Conservation (phyloP, 78 protist genomes). For the Guillardia theta region DNA sequence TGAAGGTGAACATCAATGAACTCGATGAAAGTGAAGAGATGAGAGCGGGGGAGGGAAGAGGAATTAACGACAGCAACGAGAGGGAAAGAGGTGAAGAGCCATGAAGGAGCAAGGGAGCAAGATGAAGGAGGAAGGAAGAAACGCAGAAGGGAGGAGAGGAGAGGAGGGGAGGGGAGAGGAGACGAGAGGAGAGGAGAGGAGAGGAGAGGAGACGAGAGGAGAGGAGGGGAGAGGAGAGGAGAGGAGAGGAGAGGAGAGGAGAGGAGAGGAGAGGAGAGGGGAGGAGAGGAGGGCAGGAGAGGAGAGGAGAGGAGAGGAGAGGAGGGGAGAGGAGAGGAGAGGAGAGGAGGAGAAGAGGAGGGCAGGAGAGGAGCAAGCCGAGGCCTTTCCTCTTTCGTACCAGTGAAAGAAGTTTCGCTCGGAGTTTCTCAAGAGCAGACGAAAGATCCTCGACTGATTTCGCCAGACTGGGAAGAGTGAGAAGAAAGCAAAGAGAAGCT, state of each 20-base stretch:
- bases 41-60: not conserved
- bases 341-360: not conserved
- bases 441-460: not conserved
- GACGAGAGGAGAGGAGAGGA: not conserved
- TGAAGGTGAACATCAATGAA: not conserved
- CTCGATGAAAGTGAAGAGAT: not conserved
- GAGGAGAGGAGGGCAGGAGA: not conserved
- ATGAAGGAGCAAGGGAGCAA: not conserved
- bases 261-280: not conserved
- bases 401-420: too few species aligned
- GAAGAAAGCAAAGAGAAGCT: too few species aligned
- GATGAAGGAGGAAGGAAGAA: not conserved
- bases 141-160: not conserved
- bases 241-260: not conserved
- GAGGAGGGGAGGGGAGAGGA: not conserved
- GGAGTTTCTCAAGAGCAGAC: not conserved
- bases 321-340: not conserved
- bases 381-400: not conserved
- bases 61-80: not conserved
- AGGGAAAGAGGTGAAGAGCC: not conserved
- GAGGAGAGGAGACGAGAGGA: not conserved
- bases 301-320: not conserved
- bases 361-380: not conserved
- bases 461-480: too few species aligned
- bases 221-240: not conserved